phyloP scores from a whole-genome alignment of 495 filamentous ascomycete species.

The Sordaria brevicollis region DNA sequence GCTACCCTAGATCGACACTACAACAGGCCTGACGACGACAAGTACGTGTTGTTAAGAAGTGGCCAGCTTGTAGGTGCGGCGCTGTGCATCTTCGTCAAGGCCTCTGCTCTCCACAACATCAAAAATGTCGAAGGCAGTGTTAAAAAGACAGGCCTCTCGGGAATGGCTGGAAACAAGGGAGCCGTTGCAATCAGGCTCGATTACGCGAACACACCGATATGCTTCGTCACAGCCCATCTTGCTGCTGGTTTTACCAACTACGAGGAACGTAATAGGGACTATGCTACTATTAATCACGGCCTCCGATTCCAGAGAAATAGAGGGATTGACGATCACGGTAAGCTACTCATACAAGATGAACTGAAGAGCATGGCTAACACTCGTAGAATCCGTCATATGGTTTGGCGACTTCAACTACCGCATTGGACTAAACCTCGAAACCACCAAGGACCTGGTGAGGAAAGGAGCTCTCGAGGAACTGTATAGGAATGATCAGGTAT shows the following conservation, averaged over 20 bases:
- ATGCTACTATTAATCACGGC: constrained; percentile 77
- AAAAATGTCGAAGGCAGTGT: constrained; percentile 94
- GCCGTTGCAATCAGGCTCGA: constrained; percentile 96
- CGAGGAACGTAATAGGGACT: constrained; percentile 90
- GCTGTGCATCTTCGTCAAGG: constrained; percentile 78
- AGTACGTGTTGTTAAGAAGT: constrained; percentile 81
- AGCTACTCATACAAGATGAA: not conserved
- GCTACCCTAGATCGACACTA: constrained; percentile 63
- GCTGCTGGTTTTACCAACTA: constrained; percentile 96
- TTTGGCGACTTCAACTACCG: constrained; percentile 98
- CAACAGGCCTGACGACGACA: constrained; percentile 49
- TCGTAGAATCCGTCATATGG: constrained; percentile 80
- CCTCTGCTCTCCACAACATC: constrained; percentile 62
- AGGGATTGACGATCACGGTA: constrained; percentile 77
- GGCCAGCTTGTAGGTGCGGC: constrained; percentile 94
- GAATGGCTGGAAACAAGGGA: constrained; percentile 96
- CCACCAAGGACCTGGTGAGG: constrained; percentile 61
- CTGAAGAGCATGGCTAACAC: not conserved
- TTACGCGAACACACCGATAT: constrained; percentile 83
- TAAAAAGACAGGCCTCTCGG: constrained; percentile 96
- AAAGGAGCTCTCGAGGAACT: constrained; percentile 63
- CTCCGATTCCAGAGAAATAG: constrained; percentile 84
- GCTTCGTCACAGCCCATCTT: constrained; percentile 94
- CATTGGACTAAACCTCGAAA: constrained; percentile 76
- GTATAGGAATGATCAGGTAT: constrained; percentile 87